phyloP scores from a whole-genome alignment of 176 grass and related monocot genomes.

The Musa acuminata region DNA sequence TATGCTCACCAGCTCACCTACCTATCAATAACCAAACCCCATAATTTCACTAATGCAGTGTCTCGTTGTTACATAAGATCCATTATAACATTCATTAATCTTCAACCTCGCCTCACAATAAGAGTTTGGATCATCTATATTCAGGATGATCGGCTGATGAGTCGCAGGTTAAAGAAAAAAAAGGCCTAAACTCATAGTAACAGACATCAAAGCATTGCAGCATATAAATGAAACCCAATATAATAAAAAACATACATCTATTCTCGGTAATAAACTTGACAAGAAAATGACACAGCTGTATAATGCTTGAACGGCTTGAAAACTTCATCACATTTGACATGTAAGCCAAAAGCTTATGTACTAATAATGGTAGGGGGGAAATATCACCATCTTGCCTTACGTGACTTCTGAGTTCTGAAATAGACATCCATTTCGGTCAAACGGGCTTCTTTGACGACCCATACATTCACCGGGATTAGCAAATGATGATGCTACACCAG shows the following conservation, averaged over 20 bases:
- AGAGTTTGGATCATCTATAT: background rate
- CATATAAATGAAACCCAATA: background rate
- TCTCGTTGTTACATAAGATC: background rate
- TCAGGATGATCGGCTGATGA: background rate
- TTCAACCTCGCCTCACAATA: background rate
- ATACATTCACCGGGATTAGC: background rate
- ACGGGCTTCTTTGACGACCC: background rate
- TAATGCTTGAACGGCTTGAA: background rate
- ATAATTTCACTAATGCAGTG: too few species aligned
- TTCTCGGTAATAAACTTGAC: background rate
- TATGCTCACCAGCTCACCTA: too few species aligned
- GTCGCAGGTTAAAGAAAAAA: background rate
- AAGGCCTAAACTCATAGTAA: background rate
- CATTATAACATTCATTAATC: background rate
- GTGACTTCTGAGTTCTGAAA: background rate
- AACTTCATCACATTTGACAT: background rate
- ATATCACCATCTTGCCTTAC: background rate
- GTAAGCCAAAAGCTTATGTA: background rate
- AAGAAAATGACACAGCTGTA: background rate
- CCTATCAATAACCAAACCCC: too few species aligned
- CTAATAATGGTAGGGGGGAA: background rate
- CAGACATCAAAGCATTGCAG: background rate
- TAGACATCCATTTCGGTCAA: background rate
- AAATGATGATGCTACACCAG: background rate
- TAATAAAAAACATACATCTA: constrained; percentile 1